Percentiles rank a stretch among this genome's conserved stretches.
phyloP scores from a whole-genome alignment of 192 early-diverging fungal genomes.

The Mortierella claussenii region DNA sequence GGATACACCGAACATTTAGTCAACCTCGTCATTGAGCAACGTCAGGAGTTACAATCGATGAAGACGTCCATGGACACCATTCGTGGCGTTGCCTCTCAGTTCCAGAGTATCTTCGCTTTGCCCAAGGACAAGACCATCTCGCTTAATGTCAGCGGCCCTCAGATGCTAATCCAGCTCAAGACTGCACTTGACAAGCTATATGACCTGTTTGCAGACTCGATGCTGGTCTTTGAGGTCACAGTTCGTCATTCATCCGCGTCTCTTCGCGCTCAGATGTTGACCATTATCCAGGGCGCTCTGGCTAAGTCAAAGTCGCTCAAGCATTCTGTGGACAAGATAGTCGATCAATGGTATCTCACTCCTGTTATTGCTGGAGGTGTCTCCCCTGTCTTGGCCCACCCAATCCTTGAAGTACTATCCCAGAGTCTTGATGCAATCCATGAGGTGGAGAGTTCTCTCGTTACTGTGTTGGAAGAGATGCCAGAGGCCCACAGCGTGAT shows the following conservation, averaged over 20 bases:
- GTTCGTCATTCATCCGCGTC: constrained; percentile 41
- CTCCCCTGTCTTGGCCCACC: constrained; percentile 17
- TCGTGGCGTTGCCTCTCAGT: constrained; percentile 28
- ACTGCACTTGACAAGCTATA: constrained; percentile 54
- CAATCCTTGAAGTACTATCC: constrained; percentile 19
- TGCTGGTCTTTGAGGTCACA: constrained; percentile 42
- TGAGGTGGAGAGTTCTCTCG: constrained; percentile 31
- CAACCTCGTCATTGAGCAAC: constrained; percentile 67
- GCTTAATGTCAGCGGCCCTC: constrained; percentile 13
- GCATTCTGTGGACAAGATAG: constrained; percentile 21
- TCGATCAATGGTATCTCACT: constrained; percentile 35
- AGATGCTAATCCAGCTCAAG: constrained; percentile 48
- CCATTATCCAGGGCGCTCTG: constrained; percentile 35
- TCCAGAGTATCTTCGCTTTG: constrained; percentile 42
- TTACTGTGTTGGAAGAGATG: constrained; percentile 22
- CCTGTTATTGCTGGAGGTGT: constrained; percentile 39
- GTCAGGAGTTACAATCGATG: constrained; percentile 55
- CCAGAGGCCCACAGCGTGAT: constrained; percentile 51
- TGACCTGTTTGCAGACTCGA: constrained; percentile 44
- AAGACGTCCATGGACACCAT: constrained; percentile 45
- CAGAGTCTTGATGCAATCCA: constrained; percentile 38
- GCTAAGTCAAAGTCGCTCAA: constrained; percentile 47
- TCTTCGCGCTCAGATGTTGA: constrained; percentile 27
- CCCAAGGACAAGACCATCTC: constrained; percentile 33
- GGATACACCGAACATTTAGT: constrained; percentile 77